These are phyloP conservation scores for Arbutus unedo DNA, from an alignment of 148 eudicot species.

Conservation along the genomic window DNA sequence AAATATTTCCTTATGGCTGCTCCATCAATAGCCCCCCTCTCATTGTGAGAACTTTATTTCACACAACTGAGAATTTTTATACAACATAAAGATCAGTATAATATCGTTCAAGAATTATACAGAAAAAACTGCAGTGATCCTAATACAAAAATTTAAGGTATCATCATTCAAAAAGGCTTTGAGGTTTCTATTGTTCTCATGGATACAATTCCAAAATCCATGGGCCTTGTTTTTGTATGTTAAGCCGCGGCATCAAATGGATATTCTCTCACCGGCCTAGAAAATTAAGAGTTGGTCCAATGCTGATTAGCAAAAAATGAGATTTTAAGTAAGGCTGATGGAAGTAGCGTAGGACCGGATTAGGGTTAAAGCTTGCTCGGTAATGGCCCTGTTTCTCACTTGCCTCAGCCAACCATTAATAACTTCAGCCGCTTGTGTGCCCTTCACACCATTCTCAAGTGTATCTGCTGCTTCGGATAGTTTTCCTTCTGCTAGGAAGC, in stretches of 20 bases:
- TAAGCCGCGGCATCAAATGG: neutral
- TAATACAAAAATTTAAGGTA: neutral
- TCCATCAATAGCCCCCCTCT: neutral
- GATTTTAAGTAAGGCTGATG: slow-evolving; percentile 48
- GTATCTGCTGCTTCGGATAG: slow-evolving; percentile 83
- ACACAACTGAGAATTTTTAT: neutral
- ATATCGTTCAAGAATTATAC: neutral
- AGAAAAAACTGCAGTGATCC: neutral
- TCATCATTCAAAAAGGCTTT: neutral
- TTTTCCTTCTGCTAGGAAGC: slow-evolving; percentile 74
- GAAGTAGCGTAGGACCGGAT: slow-evolving; percentile 75
- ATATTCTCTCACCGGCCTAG: neutral
- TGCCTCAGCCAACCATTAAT: slow-evolving; percentile 64
- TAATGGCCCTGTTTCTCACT: slow-evolving; percentile 75
- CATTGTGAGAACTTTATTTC: neutral
- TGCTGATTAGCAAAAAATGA: neutral
- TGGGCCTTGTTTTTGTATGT: neutral
- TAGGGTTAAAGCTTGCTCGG: slow-evolving; percentile 77
- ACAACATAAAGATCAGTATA: neutral
- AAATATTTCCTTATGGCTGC: neutral
- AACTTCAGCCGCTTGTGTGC: slow-evolving; percentile 65
- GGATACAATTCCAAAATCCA: neutral
- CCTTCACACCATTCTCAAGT: slow-evolving; percentile 83
- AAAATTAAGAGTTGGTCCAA: slow-evolving; percentile 3
- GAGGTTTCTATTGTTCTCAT: neutral